These are phyloP conservation scores for Sporopachydermia quercuum DNA, from an alignment of 805 yeast species.

Conservation along the genomic window DNA sequence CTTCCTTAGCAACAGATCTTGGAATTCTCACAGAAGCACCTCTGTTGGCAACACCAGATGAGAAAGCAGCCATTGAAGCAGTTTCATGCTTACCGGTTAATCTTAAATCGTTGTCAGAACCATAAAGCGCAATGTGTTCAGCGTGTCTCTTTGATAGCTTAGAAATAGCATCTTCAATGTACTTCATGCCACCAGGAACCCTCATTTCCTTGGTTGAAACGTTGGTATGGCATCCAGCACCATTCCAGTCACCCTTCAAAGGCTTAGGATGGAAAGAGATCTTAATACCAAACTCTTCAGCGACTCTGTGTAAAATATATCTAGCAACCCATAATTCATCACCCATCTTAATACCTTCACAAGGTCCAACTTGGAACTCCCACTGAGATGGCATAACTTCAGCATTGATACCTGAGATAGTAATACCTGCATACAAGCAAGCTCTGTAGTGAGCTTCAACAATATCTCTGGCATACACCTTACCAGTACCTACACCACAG, in stretches of 20 bases:
- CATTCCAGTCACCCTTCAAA: conserved; percentile 97
- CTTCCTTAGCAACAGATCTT: conserved; percentile 96
- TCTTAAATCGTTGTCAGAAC: conserved; percentile 90
- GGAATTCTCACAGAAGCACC: conserved; percentile 99
- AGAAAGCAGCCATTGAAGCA: conserved; percentile 81
- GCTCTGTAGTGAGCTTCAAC: conserved; percentile 99
- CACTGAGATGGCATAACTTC: conserved; percentile 99
- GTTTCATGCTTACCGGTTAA: conserved; percentile 98
- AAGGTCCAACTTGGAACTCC: conserved; percentile 99
- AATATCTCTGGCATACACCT: conserved; percentile 94
- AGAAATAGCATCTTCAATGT: conserved; percentile 82
- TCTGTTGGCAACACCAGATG: conserved; percentile 98
- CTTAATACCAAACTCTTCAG: conserved; percentile 98
- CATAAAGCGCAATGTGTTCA: conserved; percentile 91
- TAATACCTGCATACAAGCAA: conserved; percentile 82
- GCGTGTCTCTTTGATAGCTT: conserved; percentile 91
- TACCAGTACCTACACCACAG: conserved; percentile 99
- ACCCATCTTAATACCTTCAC: conserved; percentile 91
- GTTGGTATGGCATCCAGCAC: conserved; percentile 99
- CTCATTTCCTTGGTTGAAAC: conserved; percentile 91
- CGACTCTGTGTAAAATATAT: conserved; percentile 82
- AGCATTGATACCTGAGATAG: conserved; percentile 93
- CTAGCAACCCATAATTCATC: conserved; percentile 96
- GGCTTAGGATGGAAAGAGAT: conserved; percentile 99
- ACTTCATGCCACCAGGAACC: conserved; percentile 89